These are phyloP conservation scores for Clavispora santaluciae DNA, from an alignment of 805 yeast species.

Conservation along the genomic window DNA sequence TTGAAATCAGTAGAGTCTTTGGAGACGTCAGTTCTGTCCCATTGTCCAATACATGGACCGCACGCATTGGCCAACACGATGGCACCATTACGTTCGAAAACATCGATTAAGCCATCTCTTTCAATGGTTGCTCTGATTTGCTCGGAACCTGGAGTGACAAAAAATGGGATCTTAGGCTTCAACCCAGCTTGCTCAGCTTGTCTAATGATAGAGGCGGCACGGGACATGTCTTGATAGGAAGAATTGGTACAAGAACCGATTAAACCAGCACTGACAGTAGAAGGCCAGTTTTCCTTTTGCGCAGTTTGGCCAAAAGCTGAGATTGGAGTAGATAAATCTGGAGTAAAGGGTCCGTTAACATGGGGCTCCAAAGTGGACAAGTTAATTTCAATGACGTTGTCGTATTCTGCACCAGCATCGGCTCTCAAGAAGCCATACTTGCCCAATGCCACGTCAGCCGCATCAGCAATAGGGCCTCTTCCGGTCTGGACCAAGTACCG, in stretches of 20 bases:
- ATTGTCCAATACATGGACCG: constrained; percentile 99
- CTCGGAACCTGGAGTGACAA: constrained; percentile 97
- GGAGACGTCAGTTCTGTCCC: constrained; percentile 87
- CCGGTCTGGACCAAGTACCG: constrained; percentile 80
- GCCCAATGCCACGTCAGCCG: constrained; percentile 61
- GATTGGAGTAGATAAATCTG: constrained; percentile 92
- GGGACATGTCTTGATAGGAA: constrained; percentile 96
- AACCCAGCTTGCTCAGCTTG: constrained; percentile 86
- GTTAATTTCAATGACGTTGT: constrained; percentile 86
- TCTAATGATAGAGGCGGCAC: constrained; percentile 84
- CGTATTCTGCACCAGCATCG: constrained; percentile 87
- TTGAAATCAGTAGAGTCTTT: constrained; percentile 63
- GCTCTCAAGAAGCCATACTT: constrained; percentile 66
- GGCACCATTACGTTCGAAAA: constrained; percentile 85
- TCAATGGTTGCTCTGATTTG: constrained; percentile 96
- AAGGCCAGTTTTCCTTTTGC: constrained; percentile 77
- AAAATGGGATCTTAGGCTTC: constrained; percentile 85
- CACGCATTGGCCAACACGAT: constrained; percentile 94
- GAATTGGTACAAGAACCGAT: constrained; percentile 99
- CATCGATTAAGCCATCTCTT: constrained; percentile 84
- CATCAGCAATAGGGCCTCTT: constrained; percentile 76
- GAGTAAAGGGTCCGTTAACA: constrained; percentile 97
- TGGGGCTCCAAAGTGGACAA: constrained; percentile 86
- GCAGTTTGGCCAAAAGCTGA: constrained; percentile 75
- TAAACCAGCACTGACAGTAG: constrained; percentile 81